Evolutionary conservation across 306 rosid genomes (phyloP).

Genomic region (Astragalus glycyphyllos): DNA sequence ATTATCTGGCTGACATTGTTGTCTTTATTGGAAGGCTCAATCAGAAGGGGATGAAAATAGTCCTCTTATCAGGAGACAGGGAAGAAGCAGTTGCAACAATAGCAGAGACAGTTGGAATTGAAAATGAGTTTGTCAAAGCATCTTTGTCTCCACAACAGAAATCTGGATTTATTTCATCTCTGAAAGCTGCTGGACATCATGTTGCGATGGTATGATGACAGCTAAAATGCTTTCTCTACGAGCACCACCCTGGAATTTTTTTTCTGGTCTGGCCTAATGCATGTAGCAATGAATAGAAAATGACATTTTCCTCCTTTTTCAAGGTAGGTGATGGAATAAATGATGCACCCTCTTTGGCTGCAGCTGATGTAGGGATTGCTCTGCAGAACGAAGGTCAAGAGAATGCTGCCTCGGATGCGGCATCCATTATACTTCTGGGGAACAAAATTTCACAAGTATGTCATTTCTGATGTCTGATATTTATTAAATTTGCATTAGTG

Average conservation of each 20-base stretch:
- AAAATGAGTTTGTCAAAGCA: slow-evolving; percentile 66
- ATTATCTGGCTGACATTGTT: slow-evolving; percentile 49
- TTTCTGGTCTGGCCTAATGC: neutral
- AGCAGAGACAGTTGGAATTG: slow-evolving; percentile 84
- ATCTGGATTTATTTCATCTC: slow-evolving; percentile 74
- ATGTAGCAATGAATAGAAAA: slow-evolving; percentile 11
- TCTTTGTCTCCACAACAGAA: slow-evolving; percentile 86
- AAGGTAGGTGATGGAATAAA: slow-evolving; percentile 99
- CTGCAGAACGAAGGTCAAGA: slow-evolving; percentile 87
- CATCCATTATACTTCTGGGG: slow-evolving; percentile 92
- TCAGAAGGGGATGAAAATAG: slow-evolving; percentile 85
- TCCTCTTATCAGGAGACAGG: slow-evolving; percentile 97
- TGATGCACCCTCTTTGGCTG: slow-evolving; percentile 97
- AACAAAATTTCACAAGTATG: slow-evolving; percentile 90
- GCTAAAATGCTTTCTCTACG: slow-evolving; percentile 21
- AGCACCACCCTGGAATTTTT: slow-evolving; percentile 17
- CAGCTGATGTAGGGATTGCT: slow-evolving; percentile 96
- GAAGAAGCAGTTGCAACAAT: slow-evolving; percentile 96
- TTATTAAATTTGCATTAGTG: slow-evolving; percentile 30
- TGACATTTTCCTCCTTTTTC: slow-evolving; percentile 27
- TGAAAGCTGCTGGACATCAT: slow-evolving; percentile 80
- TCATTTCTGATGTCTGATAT: slow-evolving; percentile 38
- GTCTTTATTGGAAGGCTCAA: slow-evolving; percentile 69
- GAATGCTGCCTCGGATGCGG: slow-evolving; percentile 98
- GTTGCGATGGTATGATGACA: slow-evolving; percentile 95